Percentiles rank a stretch among this genome's conserved stretches.
phyloP scores from a whole-genome alignment of 768 basidiomycete genomes.

The Porphyrellus cyaneotinctus region DNA sequence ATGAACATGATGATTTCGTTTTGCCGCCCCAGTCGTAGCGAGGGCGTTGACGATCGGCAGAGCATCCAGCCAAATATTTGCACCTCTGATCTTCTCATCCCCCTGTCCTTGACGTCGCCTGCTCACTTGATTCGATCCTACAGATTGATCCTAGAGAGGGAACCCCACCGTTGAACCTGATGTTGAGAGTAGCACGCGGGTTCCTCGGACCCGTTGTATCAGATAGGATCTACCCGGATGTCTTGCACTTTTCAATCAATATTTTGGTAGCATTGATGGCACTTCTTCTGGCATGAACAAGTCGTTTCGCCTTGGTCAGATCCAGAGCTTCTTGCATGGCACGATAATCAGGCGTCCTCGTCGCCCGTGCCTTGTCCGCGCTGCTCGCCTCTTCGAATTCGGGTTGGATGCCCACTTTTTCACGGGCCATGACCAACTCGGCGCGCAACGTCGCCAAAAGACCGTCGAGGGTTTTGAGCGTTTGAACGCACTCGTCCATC shows the following conservation, averaged over 20 bases:
- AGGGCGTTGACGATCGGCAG: constrained; percentile 59
- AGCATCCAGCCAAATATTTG: constrained; percentile 66
- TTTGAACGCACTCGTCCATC: constrained; percentile 55
- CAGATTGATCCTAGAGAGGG: neutral
- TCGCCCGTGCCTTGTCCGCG: constrained; percentile 7
- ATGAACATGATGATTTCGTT: constrained; percentile 49
- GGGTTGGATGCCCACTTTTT: neutral
- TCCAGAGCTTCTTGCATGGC: constrained; percentile 41
- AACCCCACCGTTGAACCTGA: neutral
- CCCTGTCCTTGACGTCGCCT: neutral
- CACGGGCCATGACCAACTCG: constrained; percentile 27
- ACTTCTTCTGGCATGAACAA: constrained; percentile 66
- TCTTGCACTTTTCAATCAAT: constrained; percentile 43
- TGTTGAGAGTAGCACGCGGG: neutral
- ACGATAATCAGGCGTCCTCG: constrained; percentile 45
- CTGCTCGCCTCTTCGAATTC: neutral
- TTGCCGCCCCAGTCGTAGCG: constrained; percentile 77
- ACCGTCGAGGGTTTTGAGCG: constrained; percentile 58
- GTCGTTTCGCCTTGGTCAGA: constrained; percentile 58
- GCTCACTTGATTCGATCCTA: constrained; percentile 10
- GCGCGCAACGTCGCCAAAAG: constrained; percentile 53
- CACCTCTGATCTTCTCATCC: constrained; percentile 47
- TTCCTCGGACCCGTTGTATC: constrained; percentile 2
- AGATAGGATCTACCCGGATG: neutral
- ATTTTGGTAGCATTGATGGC: constrained; percentile 60